A percentile compares a stretch with the other conserved stretches of the same genome.
Evolutionary conservation across 495 filamentous ascomycete species (phyloP).

Genomic region (Copromyces sp.): DNA sequence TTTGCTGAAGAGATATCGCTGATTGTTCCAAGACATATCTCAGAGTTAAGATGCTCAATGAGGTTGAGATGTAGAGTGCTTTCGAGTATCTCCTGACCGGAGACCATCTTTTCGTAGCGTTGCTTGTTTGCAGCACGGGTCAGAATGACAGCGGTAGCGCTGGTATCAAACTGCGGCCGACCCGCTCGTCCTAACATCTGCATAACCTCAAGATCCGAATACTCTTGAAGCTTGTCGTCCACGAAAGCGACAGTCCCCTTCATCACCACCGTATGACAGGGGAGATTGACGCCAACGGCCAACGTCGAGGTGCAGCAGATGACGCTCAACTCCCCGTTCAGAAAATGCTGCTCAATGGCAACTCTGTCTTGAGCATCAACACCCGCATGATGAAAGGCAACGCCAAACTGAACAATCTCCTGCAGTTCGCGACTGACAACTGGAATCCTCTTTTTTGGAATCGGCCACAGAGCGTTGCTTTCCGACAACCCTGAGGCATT

Average conservation of each 20-base stretch:
- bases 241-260: conserved; percentile 77
- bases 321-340: conserved; percentile 67
- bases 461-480: conserved; percentile 55
- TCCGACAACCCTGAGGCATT: conserved; percentile 50
- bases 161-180: conserved; percentile 84
- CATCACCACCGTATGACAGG: conserved; percentile 85
- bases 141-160: conserved; percentile 77
- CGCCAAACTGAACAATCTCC: conserved; percentile 55
- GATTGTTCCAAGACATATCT: conserved; percentile 80
- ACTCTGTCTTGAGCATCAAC: conserved; percentile 61
- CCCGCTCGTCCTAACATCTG: conserved; percentile 96
- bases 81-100: conserved; percentile 74
- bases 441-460: conserved; percentile 43
- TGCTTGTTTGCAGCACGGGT: conserved; percentile 57
- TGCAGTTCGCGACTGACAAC: conserved; percentile 53
- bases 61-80: conserved; percentile 81
- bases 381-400: conserved; percentile 92
- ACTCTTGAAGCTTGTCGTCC: conserved; percentile 57
- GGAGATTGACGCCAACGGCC: conserved; percentile 87
- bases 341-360: conserved; percentile 60
- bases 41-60: conserved; percentile 89
- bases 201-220: conserved; percentile 89
- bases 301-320: conserved; percentile 96
- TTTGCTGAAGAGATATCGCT: conserved; percentile 59
- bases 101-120: conserved; percentile 74